phyloP scores from a whole-genome alignment of 768 basidiomycete genomes.

The Glaciozyma antarctica region DNA sequence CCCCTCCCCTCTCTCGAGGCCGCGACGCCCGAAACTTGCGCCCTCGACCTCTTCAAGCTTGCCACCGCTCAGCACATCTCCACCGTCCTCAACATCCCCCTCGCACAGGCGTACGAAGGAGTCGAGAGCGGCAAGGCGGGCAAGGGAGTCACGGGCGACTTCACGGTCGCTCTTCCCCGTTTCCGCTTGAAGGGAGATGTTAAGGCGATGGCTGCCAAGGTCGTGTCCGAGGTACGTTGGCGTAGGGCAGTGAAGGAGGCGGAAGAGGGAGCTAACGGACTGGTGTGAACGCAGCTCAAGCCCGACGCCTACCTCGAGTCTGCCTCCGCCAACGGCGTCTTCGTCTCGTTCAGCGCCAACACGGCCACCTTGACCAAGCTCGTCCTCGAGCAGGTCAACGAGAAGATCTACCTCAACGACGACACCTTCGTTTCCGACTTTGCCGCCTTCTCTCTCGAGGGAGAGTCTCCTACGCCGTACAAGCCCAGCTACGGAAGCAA shows the following conservation, averaged over 20 bases:
- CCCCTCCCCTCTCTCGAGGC: constrained; percentile 40
- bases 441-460: constrained; percentile 28
- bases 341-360: constrained; percentile 71
- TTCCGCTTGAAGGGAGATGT: constrained; percentile 77
- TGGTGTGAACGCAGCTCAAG: constrained; percentile 54
- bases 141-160: constrained; percentile 52
- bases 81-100: constrained; percentile 32
- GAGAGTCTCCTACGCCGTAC: constrained; percentile 6
- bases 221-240: constrained; percentile 57
- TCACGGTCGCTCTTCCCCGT: constrained; percentile 81
- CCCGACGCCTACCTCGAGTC: constrained; percentile 69
- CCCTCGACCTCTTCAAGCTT: constrained; percentile 69
- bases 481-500: constrained; percentile 67
- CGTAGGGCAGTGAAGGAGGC: neutral
- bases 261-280: no score
- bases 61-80: constrained; percentile 66
- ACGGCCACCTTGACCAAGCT: constrained; percentile 55
- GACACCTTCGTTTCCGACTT: constrained; percentile 37
- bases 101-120: constrained; percentile 71
- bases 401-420: constrained; percentile 56
- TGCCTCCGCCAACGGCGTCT: constrained; percentile 59
- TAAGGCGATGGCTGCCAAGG: constrained; percentile 63
- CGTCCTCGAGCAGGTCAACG: constrained; percentile 63
- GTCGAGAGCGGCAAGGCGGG: constrained; percentile 88
- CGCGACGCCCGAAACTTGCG: constrained; percentile 56